phyloP scores from a whole-genome alignment of 2,329 filamentous ascomycete species.

The Colletotrichum truncatum region DNA sequence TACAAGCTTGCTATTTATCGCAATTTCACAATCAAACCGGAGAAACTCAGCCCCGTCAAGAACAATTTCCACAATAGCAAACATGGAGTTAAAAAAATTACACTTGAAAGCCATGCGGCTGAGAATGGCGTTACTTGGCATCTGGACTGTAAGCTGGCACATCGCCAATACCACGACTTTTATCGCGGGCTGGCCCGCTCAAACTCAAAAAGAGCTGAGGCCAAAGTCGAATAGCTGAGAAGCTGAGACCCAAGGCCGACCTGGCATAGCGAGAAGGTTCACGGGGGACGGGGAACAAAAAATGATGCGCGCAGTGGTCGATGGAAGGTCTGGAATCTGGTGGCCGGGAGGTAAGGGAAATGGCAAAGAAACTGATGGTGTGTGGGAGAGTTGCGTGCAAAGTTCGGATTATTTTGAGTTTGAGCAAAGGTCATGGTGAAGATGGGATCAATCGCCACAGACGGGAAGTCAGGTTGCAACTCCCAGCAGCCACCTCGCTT shows the following conservation, averaged over 20 bases:
- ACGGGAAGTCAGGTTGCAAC: slow-evolving; percentile 12
- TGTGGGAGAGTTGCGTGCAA: background rate
- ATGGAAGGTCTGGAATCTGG: slow-evolving; percentile 2
- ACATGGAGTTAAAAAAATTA: too few species aligned
- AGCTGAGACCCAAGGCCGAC: slow-evolving; percentile 9
- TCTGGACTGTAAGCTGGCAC: background rate
- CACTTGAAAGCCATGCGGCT: background rate
- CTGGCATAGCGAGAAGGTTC: background rate
- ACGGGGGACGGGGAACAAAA: background rate
- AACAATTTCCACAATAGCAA: too few species aligned
- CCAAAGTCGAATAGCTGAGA: background rate
- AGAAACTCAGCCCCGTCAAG: too few species aligned
- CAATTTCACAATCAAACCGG: too few species aligned
- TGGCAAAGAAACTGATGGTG: too few species aligned
- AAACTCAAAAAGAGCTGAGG: slow-evolving; percentile 23
- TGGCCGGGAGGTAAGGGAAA: too few species aligned
- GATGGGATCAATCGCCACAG: slow-evolving; percentile 22
- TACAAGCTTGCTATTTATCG: too few species aligned
- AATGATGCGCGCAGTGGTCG: background rate
- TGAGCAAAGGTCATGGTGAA: background rate
- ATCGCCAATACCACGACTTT: background rate
- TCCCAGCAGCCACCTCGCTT: background rate
- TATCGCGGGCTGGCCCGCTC: slow-evolving; percentile 9
- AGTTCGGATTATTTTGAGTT: slow-evolving; percentile 30
- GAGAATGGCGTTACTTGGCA: slow-evolving; percentile 12